These are phyloP conservation scores for Aspergillus tubingensis DNA, from an alignment of 2,329 filamentous ascomycete species.

Conservation along the genomic window DNA sequence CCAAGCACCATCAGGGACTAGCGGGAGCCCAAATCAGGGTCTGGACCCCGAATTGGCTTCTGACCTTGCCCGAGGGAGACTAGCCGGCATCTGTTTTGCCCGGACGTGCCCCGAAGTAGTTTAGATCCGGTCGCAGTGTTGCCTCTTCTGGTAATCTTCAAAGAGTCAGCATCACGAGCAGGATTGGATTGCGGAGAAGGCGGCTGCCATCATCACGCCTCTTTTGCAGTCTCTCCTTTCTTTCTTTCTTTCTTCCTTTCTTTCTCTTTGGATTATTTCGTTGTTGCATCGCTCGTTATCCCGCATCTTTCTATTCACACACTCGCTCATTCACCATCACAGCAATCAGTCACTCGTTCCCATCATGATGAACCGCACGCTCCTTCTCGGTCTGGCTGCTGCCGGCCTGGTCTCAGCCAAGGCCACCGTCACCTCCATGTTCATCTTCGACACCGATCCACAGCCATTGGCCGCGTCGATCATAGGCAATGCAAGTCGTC, in stretches of 20 bases:
- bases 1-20: too few species aligned
- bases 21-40: too few species aligned
- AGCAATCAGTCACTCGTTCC: not conserved
- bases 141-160: too few species aligned
- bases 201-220: not conserved
- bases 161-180: not conserved
- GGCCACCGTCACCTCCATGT: conserved; percentile 27
- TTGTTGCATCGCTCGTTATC: too few species aligned
- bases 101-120: too few species aligned
- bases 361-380: conserved; percentile 18
- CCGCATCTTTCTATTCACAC: not conserved
- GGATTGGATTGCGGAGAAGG: not conserved
- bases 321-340: not conserved
- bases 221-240: not conserved
- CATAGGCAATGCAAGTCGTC: conserved; percentile 23
- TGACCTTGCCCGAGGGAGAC: too few species aligned
- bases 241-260: not conserved
- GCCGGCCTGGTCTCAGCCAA: conserved; percentile 22
- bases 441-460: conserved; percentile 25
- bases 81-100: too few species aligned
- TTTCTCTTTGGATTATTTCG: not conserved
- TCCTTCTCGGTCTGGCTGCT: conserved; percentile 21
- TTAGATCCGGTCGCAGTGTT: too few species aligned
- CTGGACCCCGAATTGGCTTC: too few species aligned
- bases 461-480: conserved; percentile 30